Evolutionary conservation across 768 basidiomycete species (phyloP).

Genomic region (Auriscalpium orientale): DNA sequence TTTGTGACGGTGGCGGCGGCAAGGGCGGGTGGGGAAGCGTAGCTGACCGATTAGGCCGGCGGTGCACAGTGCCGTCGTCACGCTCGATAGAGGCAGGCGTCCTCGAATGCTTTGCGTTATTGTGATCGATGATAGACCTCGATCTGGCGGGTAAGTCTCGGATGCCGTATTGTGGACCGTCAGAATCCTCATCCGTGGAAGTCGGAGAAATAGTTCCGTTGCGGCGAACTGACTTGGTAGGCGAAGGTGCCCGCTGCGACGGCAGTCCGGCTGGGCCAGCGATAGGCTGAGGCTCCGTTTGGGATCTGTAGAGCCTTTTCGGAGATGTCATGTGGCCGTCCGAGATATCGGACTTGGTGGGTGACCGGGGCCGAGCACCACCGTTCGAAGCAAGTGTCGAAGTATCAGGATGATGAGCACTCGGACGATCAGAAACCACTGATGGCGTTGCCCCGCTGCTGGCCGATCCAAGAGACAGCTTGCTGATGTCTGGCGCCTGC

Average conservation of each 20-base stretch:
- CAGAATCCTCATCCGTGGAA: slow-evolving; percentile 10
- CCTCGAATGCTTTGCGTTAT: slow-evolving; percentile 5
- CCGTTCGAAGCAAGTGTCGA: slow-evolving; percentile 1
- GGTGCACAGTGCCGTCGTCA: slow-evolving; percentile 5
- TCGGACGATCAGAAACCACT: not conserved
- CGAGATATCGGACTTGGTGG: slow-evolving; percentile 1
- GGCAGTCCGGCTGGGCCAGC: not conserved
- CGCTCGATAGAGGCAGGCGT: slow-evolving; percentile 3
- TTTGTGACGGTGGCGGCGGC: not conserved
- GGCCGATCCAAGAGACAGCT: slow-evolving; percentile 1
- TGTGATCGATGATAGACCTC: slow-evolving; percentile 9
- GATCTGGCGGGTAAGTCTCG: slow-evolving; percentile 13
- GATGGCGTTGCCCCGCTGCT: not conserved
- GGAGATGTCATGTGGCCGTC: not conserved
- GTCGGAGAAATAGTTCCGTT: slow-evolving; percentile 10
- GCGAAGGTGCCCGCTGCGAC: slow-evolving; percentile 1
- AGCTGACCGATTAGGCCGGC: slow-evolving; percentile 8
- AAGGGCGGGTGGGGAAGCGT: slow-evolving; percentile 8
- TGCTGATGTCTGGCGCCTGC: slow-evolving; percentile 7
- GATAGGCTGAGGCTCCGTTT: slow-evolving; percentile 3
- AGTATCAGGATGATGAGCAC: slow-evolving; percentile 3
- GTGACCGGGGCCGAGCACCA: slow-evolving; percentile 3
- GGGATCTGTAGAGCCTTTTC: not conserved
- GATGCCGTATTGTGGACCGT: slow-evolving; percentile 16
- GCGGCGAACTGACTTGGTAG: slow-evolving; percentile 3